Evolutionary conservation across 148 eudicot species (phyloP), one percentile per base, ranked within the genome.

Genomic region (Arctostaphylos glauca): DNA sequence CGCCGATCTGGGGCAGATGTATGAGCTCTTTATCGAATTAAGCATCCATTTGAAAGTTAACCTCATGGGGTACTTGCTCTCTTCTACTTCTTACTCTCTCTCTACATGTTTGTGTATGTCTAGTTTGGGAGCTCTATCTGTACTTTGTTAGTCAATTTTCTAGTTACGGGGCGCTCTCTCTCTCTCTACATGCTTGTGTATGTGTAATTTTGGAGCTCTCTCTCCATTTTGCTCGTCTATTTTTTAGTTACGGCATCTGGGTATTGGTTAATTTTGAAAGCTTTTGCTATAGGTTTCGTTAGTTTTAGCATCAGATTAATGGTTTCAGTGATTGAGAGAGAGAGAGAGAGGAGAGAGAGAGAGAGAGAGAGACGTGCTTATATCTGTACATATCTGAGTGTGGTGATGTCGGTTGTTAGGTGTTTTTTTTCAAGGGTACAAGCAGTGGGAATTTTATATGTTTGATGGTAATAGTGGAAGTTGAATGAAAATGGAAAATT

Each of bases 1-100:
- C 4, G 88, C 97, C 75, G 97, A 93, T 90, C 86, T 93, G 74
- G 97, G 94, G 6, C 92, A 92, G 87, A 88, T 93, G 94, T 92
- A 92, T 73, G 93, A 92, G 90, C 93, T 93, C 64, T 93, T 93
- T 77, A 83, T 93, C 82, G 88, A 92, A 79, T 64, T 93, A 56
- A 88, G 92, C 72, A 90, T 92, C 58, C 93, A 87, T 84, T 87
- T 93, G 81, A 84, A 92, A 25, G 92, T 93, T 82, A 93, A 93
- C 86, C 89, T 93, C 83, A 80, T 93, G 54, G 97, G 92, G 96
- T 92, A 88, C 19, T 44, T 48, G 15, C 53, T 73, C 53, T 14
- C 49, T 56, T 81, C 60, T 41, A 6, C 3, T 53, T 53, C 25
- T 66, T 56, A 68, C 68, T 71, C 47, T 80, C 76, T 83, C 53